Conservation (phyloP, 805 yeast genomes). For the Saccharomycopsis capsularis region DNA sequence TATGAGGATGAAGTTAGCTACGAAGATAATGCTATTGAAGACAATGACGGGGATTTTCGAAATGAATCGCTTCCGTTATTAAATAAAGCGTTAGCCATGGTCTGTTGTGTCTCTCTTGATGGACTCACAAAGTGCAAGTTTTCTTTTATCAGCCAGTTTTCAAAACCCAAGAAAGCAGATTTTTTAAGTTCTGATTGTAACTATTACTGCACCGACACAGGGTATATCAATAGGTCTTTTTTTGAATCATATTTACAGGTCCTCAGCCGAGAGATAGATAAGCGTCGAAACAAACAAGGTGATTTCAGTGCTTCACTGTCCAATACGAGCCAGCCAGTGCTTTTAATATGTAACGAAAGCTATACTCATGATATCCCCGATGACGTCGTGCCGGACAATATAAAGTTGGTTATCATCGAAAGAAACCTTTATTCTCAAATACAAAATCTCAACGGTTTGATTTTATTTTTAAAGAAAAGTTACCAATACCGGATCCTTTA, state of each 20-base stretch:
- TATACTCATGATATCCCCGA: slow-evolving; percentile 5
- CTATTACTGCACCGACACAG: slow-evolving; percentile 6
- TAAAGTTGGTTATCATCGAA: not conserved
- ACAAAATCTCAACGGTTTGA: not conserved
- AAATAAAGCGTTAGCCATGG: slow-evolving; percentile 8
- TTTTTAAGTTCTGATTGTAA: slow-evolving; percentile 1
- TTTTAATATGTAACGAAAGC: not conserved
- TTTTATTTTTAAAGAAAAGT: not conserved
- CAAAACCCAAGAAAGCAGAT: not conserved
- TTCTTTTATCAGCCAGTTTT: slow-evolving; percentile 5
- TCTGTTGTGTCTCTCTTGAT: slow-evolving; percentile 3
- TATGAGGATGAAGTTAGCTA: not conserved
- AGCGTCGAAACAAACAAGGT: not conserved
- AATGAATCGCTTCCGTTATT: no score
- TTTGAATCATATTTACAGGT: slow-evolving; percentile 6
- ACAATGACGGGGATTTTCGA: not conserved
- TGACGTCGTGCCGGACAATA: slow-evolving; percentile 4
- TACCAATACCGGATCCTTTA: not conserved
- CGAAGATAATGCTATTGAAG: not conserved
- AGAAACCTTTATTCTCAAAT: not conserved
- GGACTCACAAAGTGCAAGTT: slow-evolving; percentile 3
- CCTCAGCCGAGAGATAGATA: not conserved
- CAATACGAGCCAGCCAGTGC: not conserved
- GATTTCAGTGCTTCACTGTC: not conserved
- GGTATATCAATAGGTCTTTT: slow-evolving; percentile 13